Base-by-base conservation (phyloP, 78 protist species). In the Diacronema lutheri region DNA sequence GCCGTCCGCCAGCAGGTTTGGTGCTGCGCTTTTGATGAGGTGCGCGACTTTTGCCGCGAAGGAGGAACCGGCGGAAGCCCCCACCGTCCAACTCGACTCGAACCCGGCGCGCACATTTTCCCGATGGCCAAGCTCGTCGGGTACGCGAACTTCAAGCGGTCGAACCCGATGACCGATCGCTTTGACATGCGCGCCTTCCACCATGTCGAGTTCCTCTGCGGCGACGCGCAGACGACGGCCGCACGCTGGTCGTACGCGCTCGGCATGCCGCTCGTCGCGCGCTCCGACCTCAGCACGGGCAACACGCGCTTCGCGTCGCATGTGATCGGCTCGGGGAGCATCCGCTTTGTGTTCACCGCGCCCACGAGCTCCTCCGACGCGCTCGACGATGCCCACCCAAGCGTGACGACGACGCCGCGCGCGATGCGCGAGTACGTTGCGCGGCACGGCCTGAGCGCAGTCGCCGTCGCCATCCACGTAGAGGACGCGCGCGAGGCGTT, bases 101-200 rank as follows among this genome's bases (percentile, higher is more conserved):
- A n/a, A n/a, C n/a, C n/a, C n/a, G n/a, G n/a, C n/a, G n/a, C n/a
- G n/a, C n/a, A n/a, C n/a, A n/a, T n/a, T n/a, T n/a, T n/a, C n/a
- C n/a, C 50, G 50, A 44, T 57, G 62, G 25, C 11, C 25, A 1
- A 21, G 57, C 41, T 68, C 41, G 55, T 38, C 13, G 81, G 81
- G 4, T 50, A 31, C 65, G 60, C 7, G 20, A 31, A 76, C 46
- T 76, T 76, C 41, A 50, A 35, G 4, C 83, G 83, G 41, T 6
- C 16, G 14, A 77, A 77, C 68, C 83, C 83, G 11, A 4, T 57
- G 37, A 16, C 83, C 50, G 83, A 77, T 66, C 83, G 83, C 41
- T 77, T 77, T 55, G 50, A 33, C 7, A 16, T 77, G 35, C 4
- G 2, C 26, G 50, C 13, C 41, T 77, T 77, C 46, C 65, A 77